These are phyloP conservation scores for Nicotiana attenuata DNA, from an alignment of 257 asterid genomes.

Conservation along the genomic window DNA sequence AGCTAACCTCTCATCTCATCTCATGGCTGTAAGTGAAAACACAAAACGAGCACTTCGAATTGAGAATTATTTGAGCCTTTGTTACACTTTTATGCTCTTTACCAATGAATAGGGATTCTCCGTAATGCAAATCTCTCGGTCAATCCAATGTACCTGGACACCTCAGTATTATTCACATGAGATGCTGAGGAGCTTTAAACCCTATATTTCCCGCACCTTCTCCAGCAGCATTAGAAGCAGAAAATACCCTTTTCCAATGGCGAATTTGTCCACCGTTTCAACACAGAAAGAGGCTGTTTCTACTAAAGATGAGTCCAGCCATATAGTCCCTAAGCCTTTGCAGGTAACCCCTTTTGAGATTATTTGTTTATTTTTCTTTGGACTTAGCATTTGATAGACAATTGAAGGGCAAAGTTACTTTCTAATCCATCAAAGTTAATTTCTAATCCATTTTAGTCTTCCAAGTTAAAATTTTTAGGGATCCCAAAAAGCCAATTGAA, in stretches of 20 bases:
- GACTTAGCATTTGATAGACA: not conserved
- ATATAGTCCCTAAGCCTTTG: constrained; percentile 36
- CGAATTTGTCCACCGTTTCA: constrained; percentile 37
- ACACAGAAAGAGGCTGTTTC: constrained; percentile 35
- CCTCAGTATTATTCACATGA: constrained; percentile 9
- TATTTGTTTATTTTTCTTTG: not conserved
- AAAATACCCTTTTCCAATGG: constrained; percentile 38
- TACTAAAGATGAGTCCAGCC: constrained; percentile 24
- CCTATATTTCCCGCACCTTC: constrained; percentile 18
- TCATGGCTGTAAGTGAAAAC: not conserved
- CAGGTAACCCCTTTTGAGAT: constrained; percentile 41
- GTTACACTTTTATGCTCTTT: not conserved
- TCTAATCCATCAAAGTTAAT: constrained; percentile 1
- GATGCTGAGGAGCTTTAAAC: constrained; percentile 31
- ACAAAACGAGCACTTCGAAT: not conserved
- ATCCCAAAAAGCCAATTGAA: not conserved
- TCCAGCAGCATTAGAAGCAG: constrained; percentile 7
- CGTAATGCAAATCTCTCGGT: not conserved
- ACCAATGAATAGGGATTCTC: not conserved
- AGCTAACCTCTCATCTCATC: not conserved
- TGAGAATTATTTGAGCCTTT: not conserved
- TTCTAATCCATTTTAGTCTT: not conserved
- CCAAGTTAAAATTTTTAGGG: not conserved
- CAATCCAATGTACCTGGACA: constrained; percentile 41
- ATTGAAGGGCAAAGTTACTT: not conserved